Evolutionary conservation across 768 basidiomycete species (phyloP), one percentile per base, ranked within the genome.

Genomic region (Peribolospora kevripleyi): DNA sequence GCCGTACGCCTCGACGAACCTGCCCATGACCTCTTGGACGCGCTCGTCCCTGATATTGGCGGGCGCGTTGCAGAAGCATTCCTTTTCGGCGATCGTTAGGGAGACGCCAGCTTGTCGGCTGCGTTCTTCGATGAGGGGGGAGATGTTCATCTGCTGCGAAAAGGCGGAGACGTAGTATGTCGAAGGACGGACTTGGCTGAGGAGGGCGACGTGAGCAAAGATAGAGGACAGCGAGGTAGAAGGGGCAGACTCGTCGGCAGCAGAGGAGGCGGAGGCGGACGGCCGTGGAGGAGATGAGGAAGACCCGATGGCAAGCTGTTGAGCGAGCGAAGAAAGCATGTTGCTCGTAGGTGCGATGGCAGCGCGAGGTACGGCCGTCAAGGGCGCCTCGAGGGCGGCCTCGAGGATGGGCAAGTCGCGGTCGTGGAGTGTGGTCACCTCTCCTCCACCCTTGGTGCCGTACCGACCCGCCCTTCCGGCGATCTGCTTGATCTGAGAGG

Each of bases 391-490:
- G 42, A 97, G 69, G 3, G 81, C 76, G 4, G 70, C 60, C 36
- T 66, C 65, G 7, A 97, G 70, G 55, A 74, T 67, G 0, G 73
- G 71, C 8, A 93, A 71, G 64, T 88, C 84, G 2, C 68, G 63
- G 3, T 69, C 64, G 47, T 71, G 65, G n/a, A 91, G 64, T 0
- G 86, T 82, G 0, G 87, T 88, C 6, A 78, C 81, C 41, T 73
- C 71, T 36, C 90, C 87, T 6, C 73, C 45, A 36, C 64, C 68
- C 57, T 80, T 77, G 47, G 82, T 66, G 3, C 84, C 84, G 65
- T 76, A 97, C 3, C 91, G 81, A 9, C 90, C 91, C 0, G 91
- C 90, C 46, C 91, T 76, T 5, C 90, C 88, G 1, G 82, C 88
- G 50, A 97, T 93, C 65, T 95, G 91, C 66, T 93, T 93, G 65